Evolutionary conservation across 768 basidiomycete genomes (phyloP).

Genomic region (Pleurotus citrinopileatus): DNA sequence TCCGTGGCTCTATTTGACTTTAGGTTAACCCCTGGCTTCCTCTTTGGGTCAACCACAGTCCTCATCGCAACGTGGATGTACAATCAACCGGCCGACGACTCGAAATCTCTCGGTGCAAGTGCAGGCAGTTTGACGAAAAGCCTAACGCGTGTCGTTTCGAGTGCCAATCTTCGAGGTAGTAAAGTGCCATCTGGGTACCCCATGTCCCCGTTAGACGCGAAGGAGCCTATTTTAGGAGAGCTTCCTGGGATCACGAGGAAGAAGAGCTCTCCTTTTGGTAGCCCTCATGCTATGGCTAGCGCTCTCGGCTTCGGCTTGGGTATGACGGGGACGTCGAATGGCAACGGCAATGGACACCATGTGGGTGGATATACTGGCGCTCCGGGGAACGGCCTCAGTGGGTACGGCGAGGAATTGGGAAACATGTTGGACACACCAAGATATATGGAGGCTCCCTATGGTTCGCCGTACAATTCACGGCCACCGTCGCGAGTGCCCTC

Average conservation of each 20-base stretch:
- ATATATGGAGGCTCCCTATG: conserved; percentile 38
- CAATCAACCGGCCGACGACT: conserved; percentile 62
- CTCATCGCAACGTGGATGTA: conserved; percentile 92
- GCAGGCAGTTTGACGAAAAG: conserved; percentile 23
- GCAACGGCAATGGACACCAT: conserved; percentile 17
- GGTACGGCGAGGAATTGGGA: conserved; percentile 13
- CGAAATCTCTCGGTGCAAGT: conserved; percentile 23
- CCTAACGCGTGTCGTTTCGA: conserved; percentile 5
- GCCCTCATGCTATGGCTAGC: conserved; percentile 46
- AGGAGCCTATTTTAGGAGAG: conserved; percentile 61
- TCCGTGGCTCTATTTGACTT: conserved; percentile 91
- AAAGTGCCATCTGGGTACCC: conserved; percentile 35
- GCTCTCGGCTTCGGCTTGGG: conserved; percentile 44
- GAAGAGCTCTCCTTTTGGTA: conserved; percentile 44
- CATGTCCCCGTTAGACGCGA: conserved; percentile 42
- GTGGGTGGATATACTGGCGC: conserved; percentile 8
- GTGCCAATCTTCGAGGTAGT: conserved; percentile 12
- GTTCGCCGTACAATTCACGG: conserved; percentile 29
- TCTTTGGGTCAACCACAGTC: conserved; percentile 84
- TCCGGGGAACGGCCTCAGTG: conserved; percentile 4
- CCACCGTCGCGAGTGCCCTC: conserved; percentile 7
- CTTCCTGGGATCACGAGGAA: conserved; percentile 36
- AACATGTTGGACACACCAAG: conserved; percentile 33
- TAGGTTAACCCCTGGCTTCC: conserved; percentile 79
- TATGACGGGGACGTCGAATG: conserved; percentile 13